Evolutionary conservation across 108 stramenopile species (phyloP).

Genomic region (Nitzschia sp.): DNA sequence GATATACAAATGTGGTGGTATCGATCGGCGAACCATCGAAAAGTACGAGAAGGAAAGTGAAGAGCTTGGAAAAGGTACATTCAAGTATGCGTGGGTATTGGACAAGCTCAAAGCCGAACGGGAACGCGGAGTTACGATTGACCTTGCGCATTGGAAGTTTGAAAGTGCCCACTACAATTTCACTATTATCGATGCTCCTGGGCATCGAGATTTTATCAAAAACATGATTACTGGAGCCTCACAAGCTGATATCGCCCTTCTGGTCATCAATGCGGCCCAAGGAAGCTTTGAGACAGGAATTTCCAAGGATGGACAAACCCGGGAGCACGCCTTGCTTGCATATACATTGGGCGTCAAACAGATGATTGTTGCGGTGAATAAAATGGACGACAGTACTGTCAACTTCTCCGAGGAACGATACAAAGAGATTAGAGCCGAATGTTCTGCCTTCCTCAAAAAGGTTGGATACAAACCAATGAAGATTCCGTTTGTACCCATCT

Average conservation of each 20-base stretch:
- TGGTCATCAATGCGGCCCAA: conserved; percentile 80
- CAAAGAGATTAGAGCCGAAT: conserved; percentile 88
- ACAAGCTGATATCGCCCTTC: conserved; percentile 93
- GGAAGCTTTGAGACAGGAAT: conserved; percentile 92
- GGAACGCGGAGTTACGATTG: conserved; percentile 95
- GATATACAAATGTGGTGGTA: conserved; percentile 88
- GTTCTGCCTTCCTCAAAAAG: conserved; percentile 54
- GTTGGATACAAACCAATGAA: conserved; percentile 83
- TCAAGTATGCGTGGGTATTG: conserved; percentile 96
- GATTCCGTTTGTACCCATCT: conserved; percentile 94
- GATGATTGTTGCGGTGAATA: conserved; percentile 96
- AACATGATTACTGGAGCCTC: conserved; percentile 97
- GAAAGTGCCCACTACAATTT: conserved; percentile 86
- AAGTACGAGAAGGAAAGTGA: conserved; percentile 95
- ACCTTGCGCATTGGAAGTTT: conserved; percentile 93
- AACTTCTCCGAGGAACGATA: conserved; percentile 87
- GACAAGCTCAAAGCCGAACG: conserved; percentile 96
- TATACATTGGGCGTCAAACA: conserved; percentile 96
- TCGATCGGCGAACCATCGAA: conserved; percentile 95
- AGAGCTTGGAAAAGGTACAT: conserved; percentile 91
- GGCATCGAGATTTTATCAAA: conserved; percentile 86
- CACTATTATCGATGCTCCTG: conserved; percentile 96
- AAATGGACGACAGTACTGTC: conserved; percentile 94
- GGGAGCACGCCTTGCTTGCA: conserved; percentile 93
- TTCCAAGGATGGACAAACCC: conserved; percentile 89